Evolutionary conservation across 2,329 filamentous ascomycete species (phyloP).

Genomic region (Scedosporium aurantiacum): DNA sequence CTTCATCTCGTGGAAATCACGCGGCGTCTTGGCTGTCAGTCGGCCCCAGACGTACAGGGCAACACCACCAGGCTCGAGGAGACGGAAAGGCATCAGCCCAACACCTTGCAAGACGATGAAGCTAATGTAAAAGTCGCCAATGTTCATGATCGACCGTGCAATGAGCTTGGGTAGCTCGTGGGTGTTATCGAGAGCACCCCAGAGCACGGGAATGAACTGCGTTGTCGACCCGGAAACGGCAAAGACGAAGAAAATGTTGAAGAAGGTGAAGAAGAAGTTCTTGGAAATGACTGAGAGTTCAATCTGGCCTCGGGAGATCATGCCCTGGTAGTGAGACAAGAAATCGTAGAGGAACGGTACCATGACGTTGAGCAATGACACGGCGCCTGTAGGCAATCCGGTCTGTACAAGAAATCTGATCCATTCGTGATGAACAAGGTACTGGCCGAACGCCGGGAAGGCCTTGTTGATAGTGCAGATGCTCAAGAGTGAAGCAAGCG

Average conservation of each 20-base stretch:
- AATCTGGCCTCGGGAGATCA: slow-evolving; percentile 89
- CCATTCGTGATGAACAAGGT: slow-evolving; percentile 57
- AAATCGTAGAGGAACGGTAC: slow-evolving; percentile 94
- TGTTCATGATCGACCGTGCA: slow-evolving; percentile 60
- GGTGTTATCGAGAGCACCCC: slow-evolving; percentile 67
- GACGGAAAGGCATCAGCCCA: slow-evolving; percentile 84
- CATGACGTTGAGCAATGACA: slow-evolving; percentile 77
- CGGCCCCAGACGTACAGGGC: slow-evolving; percentile 71
- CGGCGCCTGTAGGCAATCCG: slow-evolving; percentile 71
- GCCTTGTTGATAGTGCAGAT: slow-evolving; percentile 68
- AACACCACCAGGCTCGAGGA: slow-evolving; percentile 82
- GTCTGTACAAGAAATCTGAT: slow-evolving; percentile 72
- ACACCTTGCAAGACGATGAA: slow-evolving; percentile 89
- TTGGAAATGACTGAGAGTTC: slow-evolving; percentile 93
- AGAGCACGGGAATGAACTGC: slow-evolving; percentile 61
- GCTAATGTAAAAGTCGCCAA: slow-evolving; percentile 82
- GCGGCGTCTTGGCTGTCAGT: slow-evolving; percentile 72
- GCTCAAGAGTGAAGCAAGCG: slow-evolving; percentile 69
- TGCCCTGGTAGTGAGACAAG: slow-evolving; percentile 82
- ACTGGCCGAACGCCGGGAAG: slow-evolving; percentile 57
- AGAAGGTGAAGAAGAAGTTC: slow-evolving; percentile 99
- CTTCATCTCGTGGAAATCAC: slow-evolving; percentile 74
- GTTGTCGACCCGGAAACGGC: slow-evolving; percentile 77
- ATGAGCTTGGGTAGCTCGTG: slow-evolving; percentile 65
- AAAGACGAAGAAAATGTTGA: slow-evolving; percentile 96